These are phyloP conservation scores for Pestalotiopsis sp. DNA, from an alignment of 2,329 filamentous ascomycete species.

Conservation along the genomic window DNA sequence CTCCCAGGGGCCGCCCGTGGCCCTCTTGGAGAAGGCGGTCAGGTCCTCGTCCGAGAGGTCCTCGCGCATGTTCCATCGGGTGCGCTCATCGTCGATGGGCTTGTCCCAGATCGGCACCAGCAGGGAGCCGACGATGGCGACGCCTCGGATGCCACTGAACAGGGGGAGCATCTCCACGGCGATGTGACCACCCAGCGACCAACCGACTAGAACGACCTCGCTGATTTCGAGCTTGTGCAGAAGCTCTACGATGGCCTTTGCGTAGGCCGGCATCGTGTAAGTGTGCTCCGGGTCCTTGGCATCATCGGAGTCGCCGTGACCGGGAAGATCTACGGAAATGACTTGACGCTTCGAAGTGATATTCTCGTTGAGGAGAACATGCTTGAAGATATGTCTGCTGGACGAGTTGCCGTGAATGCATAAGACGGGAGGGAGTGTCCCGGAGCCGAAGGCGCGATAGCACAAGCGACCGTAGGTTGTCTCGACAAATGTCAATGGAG, in stretches of 20 bases:
- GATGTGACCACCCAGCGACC: neutral
- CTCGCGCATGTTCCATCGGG: neutral
- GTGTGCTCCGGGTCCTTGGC: neutral
- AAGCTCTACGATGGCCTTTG: neutral
- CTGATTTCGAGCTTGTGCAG: neutral
- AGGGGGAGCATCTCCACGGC: neutral
- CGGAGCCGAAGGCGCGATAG: neutral
- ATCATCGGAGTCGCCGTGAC: neutral
- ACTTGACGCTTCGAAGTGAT: neutral
- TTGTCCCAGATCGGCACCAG: neutral
- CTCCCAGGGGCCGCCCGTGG: neutral
- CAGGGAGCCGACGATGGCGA: neutral
- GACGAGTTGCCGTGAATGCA: conserved; percentile 1
- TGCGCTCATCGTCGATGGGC: neutral
- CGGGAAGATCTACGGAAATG: neutral
- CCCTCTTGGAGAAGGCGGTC: neutral
- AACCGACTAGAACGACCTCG: neutral
- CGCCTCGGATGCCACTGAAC: neutral
- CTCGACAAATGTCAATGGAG: neutral
- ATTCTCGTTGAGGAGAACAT: neutral
- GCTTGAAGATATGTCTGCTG: neutral
- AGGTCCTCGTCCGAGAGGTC: neutral
- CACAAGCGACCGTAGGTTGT: neutral
- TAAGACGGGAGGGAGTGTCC: neutral
- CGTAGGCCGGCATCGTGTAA: neutral